Conservation (phyloP, 1,284 basidiomycete species). For the Pholiota adiposa region DNA sequence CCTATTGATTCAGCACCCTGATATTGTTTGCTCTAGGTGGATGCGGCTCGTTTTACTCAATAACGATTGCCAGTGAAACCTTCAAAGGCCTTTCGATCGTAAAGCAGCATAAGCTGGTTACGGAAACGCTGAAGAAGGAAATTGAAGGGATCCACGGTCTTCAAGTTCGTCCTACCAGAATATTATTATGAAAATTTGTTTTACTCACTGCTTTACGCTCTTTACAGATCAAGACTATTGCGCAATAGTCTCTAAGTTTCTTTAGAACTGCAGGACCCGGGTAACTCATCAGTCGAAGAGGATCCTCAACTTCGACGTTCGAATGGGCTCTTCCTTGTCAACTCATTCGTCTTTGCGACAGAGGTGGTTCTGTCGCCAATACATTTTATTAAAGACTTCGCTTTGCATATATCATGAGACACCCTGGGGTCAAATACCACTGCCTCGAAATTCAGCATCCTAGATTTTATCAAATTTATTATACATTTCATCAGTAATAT, state of each 20-base stretch:
- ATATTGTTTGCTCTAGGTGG: slow-evolving; percentile 66
- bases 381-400: background rate
- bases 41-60: slow-evolving; percentile 96
- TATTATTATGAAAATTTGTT: background rate
- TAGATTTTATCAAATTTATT: background rate
- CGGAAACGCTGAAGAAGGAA: slow-evolving; percentile 86
- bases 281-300: background rate
- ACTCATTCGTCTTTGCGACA: background rate
- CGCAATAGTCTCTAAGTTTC: slow-evolving; percentile 24
- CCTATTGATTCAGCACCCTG: background rate
- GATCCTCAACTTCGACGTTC: background rate
- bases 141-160: slow-evolving; percentile 94
- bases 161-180: slow-evolving; percentile 64
- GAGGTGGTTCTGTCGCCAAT: background rate
- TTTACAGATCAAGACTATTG: slow-evolving; percentile 44
- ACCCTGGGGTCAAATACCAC: background rate
- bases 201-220: background rate
- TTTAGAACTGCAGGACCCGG: background rate
- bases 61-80: slow-evolving; percentile 81
- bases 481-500: background rate
- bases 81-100: slow-evolving; percentile 90
- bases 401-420: background rate
- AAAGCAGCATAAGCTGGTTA: slow-evolving; percentile 95
- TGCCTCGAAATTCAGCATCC: background rate
- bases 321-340: background rate